Conservation (phyloP, 2,329 filamentous ascomycete genomes). For the Aureobasidium pullulans region DNA sequence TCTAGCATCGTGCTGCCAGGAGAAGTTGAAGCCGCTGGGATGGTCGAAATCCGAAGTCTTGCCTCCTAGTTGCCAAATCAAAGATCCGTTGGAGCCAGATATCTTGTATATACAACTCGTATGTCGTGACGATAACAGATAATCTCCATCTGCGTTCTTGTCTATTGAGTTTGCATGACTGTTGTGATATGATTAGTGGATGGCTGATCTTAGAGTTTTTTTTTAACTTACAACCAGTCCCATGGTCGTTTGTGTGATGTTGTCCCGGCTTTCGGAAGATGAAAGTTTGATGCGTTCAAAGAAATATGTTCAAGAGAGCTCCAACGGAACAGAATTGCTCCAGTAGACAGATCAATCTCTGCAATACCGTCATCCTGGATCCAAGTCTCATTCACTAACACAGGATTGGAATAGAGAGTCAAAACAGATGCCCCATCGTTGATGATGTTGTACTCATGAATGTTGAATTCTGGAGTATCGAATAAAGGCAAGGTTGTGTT, state of each 20-base stretch:
- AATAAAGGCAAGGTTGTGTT: not conserved
- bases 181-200: not conserved
- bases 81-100: conserved; percentile 26
- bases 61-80: conserved; percentile 34
- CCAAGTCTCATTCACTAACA: conserved; percentile 22
- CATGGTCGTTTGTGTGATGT: conserved; percentile 9
- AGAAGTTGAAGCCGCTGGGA: conserved; percentile 26
- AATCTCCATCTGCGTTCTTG: conserved; percentile 31
- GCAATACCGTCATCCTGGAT: conserved; percentile 28
- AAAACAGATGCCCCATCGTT: conserved; percentile 28
- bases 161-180: conserved; percentile 34
- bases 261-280: not conserved
- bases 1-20: conserved; percentile 32
- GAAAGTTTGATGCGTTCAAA: conserved; percentile 25
- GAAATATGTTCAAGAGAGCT: conserved; percentile 19
- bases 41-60: conserved; percentile 22
- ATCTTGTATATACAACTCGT: conserved; percentile 33
- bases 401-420: conserved; percentile 12
- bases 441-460: conserved; percentile 33
- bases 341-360: conserved; percentile 28
- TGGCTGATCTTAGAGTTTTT: not conserved
- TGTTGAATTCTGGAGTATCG: conserved; percentile 26
- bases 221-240: conserved; percentile 15
- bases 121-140: conserved; percentile 32
- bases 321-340: conserved; percentile 29